Evolutionary conservation across 2,329 filamentous ascomycete genomes (phyloP).

Genomic region (Pseudovirgaria hyperparasitica): DNA sequence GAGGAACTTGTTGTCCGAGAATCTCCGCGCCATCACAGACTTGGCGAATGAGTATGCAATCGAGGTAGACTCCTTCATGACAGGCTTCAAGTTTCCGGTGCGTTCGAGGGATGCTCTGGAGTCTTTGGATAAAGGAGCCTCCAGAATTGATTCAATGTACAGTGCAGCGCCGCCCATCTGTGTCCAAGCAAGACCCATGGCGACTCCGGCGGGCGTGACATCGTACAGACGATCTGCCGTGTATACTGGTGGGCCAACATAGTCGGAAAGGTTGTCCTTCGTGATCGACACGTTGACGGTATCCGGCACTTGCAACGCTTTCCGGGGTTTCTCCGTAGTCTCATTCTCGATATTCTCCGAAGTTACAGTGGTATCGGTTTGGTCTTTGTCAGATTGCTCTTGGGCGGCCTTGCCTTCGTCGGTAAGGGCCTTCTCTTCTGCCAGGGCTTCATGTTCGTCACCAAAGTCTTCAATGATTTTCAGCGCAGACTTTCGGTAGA

Average conservation of each 20-base stretch:
- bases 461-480: slow-evolving; percentile 95
- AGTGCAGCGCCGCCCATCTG: slow-evolving; percentile 92
- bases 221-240: slow-evolving; percentile 94
- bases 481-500: slow-evolving; percentile 90
- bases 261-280: slow-evolving; percentile 88
- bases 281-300: slow-evolving; percentile 74
- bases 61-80: slow-evolving; percentile 95
- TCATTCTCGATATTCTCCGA: slow-evolving; percentile 43
- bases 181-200: slow-evolving; percentile 97
- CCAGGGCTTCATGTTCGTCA: slow-evolving; percentile 65
- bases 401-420: slow-evolving; percentile 72
- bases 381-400: slow-evolving; percentile 56
- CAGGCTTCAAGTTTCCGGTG: slow-evolving; percentile 85
- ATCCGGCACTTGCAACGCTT: slow-evolving; percentile 72
- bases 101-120: slow-evolving; percentile 74
- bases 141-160: slow-evolving; percentile 93
- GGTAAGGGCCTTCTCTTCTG: slow-evolving; percentile 71
- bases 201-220: slow-evolving; percentile 80
- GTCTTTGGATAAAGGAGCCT: slow-evolving; percentile 60
- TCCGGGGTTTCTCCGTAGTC: slow-evolving; percentile 54
- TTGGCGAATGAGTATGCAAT: slow-evolving; percentile 97
- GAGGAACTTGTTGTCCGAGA: slow-evolving; percentile 87
- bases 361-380: slow-evolving; percentile 49
- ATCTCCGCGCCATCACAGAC: slow-evolving; percentile 70
- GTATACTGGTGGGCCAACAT: slow-evolving; percentile 90